phyloP scores from a whole-genome alignment of 2,329 filamentous ascomycete genomes.

The Beauveria asiatica region DNA sequence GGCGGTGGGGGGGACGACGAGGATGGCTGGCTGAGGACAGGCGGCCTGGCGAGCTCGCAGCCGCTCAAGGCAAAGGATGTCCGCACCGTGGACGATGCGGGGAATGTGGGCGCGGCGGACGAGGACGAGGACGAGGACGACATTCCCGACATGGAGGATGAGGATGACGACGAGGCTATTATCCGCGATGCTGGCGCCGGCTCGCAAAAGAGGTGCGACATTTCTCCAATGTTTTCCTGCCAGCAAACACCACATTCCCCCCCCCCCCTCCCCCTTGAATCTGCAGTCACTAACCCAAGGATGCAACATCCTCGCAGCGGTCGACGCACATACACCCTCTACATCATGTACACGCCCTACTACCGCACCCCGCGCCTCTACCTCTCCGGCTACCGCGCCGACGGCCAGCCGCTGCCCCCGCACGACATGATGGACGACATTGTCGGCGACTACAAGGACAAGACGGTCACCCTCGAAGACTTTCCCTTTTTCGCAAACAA shows the following conservation, averaged over 20 bases:
- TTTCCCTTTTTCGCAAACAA: conserved; percentile 89
- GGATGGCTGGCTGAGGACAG: conserved; percentile 87
- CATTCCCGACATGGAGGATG: conserved; percentile 97
- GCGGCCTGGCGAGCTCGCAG: conserved; percentile 66
- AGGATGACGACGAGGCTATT: conserved; percentile 94
- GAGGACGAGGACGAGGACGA: conserved; percentile 61
- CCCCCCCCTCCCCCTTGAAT: too few species aligned
- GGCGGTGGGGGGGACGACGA: conserved; percentile 53
- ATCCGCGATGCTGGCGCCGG: conserved; percentile 62
- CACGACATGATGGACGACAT: conserved; percentile 94
- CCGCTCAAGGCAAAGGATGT: conserved; percentile 74
- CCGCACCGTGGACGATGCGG: conserved; percentile 79
- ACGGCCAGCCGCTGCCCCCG: conserved; percentile 72
- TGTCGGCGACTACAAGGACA: conserved; percentile 93
- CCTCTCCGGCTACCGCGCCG: conserved; percentile 77
- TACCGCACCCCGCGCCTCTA: conserved; percentile 95
- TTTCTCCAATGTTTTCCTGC: background rate
- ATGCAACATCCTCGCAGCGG: conserved; percentile 41
- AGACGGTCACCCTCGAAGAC: conserved; percentile 95
- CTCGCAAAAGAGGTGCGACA: conserved; percentile 36
- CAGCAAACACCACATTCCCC: background rate
- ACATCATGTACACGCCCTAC: conserved; percentile 96
- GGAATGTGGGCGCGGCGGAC: conserved; percentile 70
- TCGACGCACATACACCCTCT: conserved; percentile 90
- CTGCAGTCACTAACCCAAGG: too few species aligned